Percentiles rank a stretch among this genome's conserved stretches.
These are phyloP conservation scores for Eucalyptus marginata DNA, from an alignment of 345 rosid genomes.

Conservation along the genomic window DNA sequence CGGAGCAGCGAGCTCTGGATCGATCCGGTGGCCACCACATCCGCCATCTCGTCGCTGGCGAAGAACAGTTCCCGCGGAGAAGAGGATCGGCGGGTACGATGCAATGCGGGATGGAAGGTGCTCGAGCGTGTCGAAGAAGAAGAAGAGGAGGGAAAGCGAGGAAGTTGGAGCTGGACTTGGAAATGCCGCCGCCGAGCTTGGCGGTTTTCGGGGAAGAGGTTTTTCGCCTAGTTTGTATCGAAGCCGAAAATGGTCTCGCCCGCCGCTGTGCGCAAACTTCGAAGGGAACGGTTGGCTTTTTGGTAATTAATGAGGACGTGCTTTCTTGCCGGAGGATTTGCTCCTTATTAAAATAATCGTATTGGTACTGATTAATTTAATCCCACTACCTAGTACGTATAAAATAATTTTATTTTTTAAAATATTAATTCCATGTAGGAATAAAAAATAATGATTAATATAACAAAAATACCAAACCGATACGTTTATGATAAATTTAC, in stretches of 20 bases:
- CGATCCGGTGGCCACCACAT: slow-evolving; percentile 64
- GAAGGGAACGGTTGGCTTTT: not conserved
- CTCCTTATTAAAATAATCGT: not conserved
- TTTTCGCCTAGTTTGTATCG: slow-evolving; percentile 53
- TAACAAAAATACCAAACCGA: no score
- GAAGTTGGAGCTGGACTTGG: slow-evolving; percentile 5
- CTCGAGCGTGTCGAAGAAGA: not conserved
- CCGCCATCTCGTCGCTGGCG: slow-evolving; percentile 36
- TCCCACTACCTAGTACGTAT: accelerated
- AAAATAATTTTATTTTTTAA: accelerated
- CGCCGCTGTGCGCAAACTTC: not conserved
- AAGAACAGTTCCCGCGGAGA: not conserved
- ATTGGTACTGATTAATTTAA: not conserved
- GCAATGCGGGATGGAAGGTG: not conserved
- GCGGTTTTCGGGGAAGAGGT: slow-evolving; percentile 10
- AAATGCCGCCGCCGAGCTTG: slow-evolving; percentile 40
- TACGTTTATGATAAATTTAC: no score
- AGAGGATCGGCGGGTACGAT: not conserved
- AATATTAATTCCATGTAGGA: not conserved
- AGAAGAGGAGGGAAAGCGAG: not conserved
- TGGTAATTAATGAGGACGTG: not conserved
- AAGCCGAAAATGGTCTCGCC: not conserved
- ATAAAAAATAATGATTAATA: no score
- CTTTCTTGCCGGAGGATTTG: not conserved
- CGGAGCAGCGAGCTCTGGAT: slow-evolving; percentile 32